Evolutionary conservation across 116 monocot genomes (phyloP), one percentile per base, ranked within the genome.

Genomic region (Cymodocea nodosa): DNA sequence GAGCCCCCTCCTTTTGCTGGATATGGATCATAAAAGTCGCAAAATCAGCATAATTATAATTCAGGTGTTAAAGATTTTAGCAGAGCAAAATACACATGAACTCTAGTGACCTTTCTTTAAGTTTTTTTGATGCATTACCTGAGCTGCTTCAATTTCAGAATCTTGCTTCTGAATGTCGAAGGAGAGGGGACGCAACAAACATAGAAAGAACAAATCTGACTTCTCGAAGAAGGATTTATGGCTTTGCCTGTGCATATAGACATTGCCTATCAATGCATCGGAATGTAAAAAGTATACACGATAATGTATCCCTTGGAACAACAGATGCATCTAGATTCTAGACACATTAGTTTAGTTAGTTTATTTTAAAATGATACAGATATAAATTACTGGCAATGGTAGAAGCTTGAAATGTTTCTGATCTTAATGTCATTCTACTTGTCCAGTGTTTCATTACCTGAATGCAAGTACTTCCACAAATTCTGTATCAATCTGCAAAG

Each of bases 381-480:
- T 44, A 44, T 10, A 8, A 44, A 44, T 44, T 44, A 44, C 11
- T 12, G 12, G 44, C 7, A 44, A 44, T 44, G 11, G 44, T 4
- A 8, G 44, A 44, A 44, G 44, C 12, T 44, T 44, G 8, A 44
- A 44, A 44, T 44, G 44, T 10, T 44, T 44, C 44, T 44, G 44
- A 44, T 44, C 8, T n/a, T 36, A n/a, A 48, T 56, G 12, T 55
- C 54, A 54, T n/a, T n/a, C 54, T 20, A 54, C 0, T 54, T 54
- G 54, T 44, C 44, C 44, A 44, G 44, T 44, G 7, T 44, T 30
- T 52, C 35, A 35, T 52, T 77, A 94, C 94, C 94, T 89, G 82
- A 94, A 94, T 64, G 83, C 90, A 59, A 94, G 87, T 49, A 94
- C 79, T 79, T 94, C 94, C 36, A 90, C 52, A 74, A 94, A 94